A percentile compares a stretch with the other conserved stretches of the same genome.
These are phyloP conservation scores for Gentiana dahurica DNA, from an alignment of 257 asterid species.

Conservation along the genomic window DNA sequence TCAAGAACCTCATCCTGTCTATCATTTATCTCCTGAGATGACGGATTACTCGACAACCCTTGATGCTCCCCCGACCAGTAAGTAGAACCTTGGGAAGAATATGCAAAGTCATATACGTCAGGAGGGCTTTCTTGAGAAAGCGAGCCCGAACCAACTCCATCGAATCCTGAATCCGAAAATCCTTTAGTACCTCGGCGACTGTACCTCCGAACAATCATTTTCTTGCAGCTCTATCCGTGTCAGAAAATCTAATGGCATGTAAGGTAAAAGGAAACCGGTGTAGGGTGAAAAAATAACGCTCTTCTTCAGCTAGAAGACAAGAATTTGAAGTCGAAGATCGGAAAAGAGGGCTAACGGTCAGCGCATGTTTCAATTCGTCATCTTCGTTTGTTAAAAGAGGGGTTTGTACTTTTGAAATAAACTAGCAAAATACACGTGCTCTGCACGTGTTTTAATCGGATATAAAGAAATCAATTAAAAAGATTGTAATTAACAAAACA, in stretches of 20 bases:
- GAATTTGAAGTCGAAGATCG: slow-evolving; percentile 21
- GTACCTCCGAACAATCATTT: slow-evolving; percentile 44
- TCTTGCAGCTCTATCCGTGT: slow-evolving; percentile 3
- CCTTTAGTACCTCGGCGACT: slow-evolving; percentile 52
- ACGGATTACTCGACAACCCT: slow-evolving; percentile 13
- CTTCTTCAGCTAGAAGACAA: background rate
- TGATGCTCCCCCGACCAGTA: slow-evolving; percentile 23
- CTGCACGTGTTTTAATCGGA: too few species aligned
- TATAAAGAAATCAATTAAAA: too few species aligned
- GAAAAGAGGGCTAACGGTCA: background rate
- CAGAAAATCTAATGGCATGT: slow-evolving; percentile 10
- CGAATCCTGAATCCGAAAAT: slow-evolving; percentile 26
- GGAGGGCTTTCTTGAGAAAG: slow-evolving; percentile 40
- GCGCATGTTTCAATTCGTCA: background rate
- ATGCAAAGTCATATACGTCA: slow-evolving; percentile 47
- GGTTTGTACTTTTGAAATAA: too few species aligned
- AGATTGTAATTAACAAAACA: too few species aligned
- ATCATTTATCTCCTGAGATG: slow-evolving; percentile 37
- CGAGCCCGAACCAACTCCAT: slow-evolving; percentile 39
- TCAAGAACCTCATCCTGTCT: slow-evolving; percentile 25
- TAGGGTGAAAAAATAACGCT: background rate
- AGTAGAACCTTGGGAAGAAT: slow-evolving; percentile 47
- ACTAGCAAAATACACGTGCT: too few species aligned
- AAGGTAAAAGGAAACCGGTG: background rate
- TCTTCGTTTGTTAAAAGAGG: background rate